A percentile compares a stretch with the other conserved stretches of the same genome.
Conservation (phyloP, 108 stramenopile genomes). For the Cyclotella distinguenda region DNA sequence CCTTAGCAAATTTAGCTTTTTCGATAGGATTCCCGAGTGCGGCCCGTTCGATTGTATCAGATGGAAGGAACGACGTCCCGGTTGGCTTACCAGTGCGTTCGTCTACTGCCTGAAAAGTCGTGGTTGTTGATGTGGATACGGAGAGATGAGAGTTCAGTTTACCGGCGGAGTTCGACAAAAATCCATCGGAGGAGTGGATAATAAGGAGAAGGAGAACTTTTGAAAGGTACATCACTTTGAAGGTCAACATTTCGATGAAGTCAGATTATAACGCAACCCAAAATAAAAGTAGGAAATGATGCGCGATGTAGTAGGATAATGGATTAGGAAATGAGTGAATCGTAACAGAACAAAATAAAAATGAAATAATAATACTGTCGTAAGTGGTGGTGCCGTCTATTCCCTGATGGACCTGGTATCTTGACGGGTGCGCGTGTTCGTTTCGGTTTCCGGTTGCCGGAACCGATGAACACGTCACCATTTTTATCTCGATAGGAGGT, state of each 20-base stretch:
- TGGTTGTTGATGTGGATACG: neutral
- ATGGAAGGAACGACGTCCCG: constrained; percentile 75
- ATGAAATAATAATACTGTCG: no score
- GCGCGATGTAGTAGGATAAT: no score
- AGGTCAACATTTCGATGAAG: neutral
- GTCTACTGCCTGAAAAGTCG: neutral
- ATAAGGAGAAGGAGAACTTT: constrained; percentile 4
- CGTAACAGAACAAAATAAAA: no score
- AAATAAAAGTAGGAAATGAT: no score
- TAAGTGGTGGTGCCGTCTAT: no score
- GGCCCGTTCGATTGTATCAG: constrained; percentile 67
- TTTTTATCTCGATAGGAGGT: no score
- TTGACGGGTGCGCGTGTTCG: no score
- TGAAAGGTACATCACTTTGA: neutral
- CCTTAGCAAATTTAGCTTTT: constrained; percentile 80
- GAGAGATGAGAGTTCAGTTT: neutral
- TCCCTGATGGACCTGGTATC: no score
- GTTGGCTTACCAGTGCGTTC: constrained; percentile 62
- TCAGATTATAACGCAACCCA: neutral
- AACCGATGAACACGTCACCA: no score
- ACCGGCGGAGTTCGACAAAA: neutral
- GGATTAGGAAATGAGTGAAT: no score
- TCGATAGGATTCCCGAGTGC: constrained; percentile 70
- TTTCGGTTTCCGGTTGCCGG: no score
- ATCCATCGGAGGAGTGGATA: constrained; percentile 17